Evolutionary conservation across 768 basidiomycete genomes (phyloP).

Genomic region (Boletus sensibilis): DNA sequence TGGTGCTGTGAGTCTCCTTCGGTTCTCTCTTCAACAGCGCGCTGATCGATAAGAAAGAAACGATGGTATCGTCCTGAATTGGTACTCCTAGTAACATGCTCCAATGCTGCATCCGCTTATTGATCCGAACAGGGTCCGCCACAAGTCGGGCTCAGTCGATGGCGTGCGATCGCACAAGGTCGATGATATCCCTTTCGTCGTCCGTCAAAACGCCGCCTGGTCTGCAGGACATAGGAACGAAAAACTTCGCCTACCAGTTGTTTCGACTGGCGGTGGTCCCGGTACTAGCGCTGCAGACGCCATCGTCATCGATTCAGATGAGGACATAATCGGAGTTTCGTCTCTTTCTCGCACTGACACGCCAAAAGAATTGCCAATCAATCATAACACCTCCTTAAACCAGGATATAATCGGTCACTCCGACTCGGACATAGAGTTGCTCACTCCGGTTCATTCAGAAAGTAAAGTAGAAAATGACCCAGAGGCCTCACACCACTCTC

Average conservation of each 20-base stretch:
- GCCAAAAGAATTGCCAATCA: neutral
- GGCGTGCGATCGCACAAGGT: neutral
- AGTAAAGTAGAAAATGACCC: neutral
- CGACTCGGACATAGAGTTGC: constrained; percentile 13
- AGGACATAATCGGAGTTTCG: constrained; percentile 4
- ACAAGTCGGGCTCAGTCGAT: neutral
- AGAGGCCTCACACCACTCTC: neutral
- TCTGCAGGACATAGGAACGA: neutral
- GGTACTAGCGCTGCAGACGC: constrained; percentile 18
- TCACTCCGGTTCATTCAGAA: constrained; percentile 5
- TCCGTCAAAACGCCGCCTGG: neutral
- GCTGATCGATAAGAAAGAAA: constrained; percentile 19
- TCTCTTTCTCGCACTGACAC: neutral
- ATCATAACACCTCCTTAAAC: neutral
- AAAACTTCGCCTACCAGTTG: neutral
- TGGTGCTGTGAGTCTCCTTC: constrained; percentile 24
- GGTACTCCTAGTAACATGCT: constrained; percentile 15
- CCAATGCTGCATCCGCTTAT: constrained; percentile 8
- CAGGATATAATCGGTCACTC: constrained; percentile 1
- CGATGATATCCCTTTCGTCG: neutral
- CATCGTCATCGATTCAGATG: constrained; percentile 24
- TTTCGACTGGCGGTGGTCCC: neutral
- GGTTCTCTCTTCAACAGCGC: neutral
- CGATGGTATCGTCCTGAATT: constrained; percentile 32
- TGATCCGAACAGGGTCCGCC: constrained; percentile 16